These are phyloP conservation scores for Tillandsia fasciculata DNA, from an alignment of 176 grass and related monocot genomes.

Conservation along the genomic window DNA sequence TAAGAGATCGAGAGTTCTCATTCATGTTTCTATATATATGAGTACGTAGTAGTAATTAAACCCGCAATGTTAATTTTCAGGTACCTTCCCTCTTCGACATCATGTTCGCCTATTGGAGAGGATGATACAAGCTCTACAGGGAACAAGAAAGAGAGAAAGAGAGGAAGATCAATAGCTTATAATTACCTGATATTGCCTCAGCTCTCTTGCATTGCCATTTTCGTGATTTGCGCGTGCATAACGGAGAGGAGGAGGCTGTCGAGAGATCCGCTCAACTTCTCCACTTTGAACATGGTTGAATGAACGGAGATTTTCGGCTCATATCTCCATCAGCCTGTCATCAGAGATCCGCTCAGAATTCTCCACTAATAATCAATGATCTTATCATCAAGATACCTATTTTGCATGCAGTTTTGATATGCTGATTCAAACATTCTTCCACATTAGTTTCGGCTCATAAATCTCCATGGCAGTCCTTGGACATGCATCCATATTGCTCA, in stretches of 20 bases:
- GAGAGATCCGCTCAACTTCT: conserved; percentile 72
- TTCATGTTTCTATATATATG: neutral
- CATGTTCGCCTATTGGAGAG: conserved; percentile 19
- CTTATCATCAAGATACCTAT: too few relatives aligned
- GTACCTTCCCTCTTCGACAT: conserved; percentile 38
- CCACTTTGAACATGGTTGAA: conserved; percentile 46
- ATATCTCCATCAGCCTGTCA: neutral
- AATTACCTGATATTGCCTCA: conserved; percentile 28
- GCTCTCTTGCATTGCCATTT: conserved; percentile 16
- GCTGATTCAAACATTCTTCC: too few relatives aligned
- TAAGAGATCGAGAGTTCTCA: too few relatives aligned
- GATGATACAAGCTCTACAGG: neutral
- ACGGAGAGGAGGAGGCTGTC: conserved; percentile 53
- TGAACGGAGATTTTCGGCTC: too few relatives aligned
- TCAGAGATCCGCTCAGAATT: too few relatives aligned
- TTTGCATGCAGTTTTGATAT: too few relatives aligned
- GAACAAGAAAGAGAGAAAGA: conserved; percentile 1
- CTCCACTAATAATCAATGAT: too few relatives aligned
- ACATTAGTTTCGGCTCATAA: too few relatives aligned
- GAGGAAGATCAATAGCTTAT: neutral
- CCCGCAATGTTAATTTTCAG: conserved; percentile 18
- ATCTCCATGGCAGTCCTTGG: too few relatives aligned
- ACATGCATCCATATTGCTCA: too few relatives aligned
- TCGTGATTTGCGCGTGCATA: conserved; percentile 43
- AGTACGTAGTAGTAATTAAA: too few relatives aligned